Conservation (phyloP, 106 monocot genomes). For the Platanthera zijinensis region DNA sequence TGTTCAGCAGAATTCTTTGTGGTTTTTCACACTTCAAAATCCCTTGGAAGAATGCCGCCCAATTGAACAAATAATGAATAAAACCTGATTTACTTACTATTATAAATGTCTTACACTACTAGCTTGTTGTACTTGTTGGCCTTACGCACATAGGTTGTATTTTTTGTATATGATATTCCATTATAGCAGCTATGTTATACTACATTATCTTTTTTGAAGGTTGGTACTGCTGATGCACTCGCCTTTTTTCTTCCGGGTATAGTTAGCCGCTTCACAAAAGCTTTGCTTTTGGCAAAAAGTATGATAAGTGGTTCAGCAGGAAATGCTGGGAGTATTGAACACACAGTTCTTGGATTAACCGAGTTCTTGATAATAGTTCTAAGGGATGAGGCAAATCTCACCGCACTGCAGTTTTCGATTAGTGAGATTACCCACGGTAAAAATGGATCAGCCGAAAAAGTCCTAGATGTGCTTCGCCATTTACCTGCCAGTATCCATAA, state of each 20-base stretch:
- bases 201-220: constrained; percentile 27
- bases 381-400: constrained; percentile 47
- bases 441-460: constrained; percentile 39
- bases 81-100: not conserved
- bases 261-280: constrained; percentile 73
- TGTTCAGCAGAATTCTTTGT: not conserved
- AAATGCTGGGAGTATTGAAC: constrained; percentile 58
- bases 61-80: not conserved
- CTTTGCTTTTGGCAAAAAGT: constrained; percentile 56
- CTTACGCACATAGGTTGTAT: not conserved
- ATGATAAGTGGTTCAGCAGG: constrained; percentile 81
- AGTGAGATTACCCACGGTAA: constrained; percentile 7
- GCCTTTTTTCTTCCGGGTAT: constrained; percentile 91
- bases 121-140: not conserved
- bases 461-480: constrained; percentile 57
- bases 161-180: not conserved
- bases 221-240: constrained; percentile 82
- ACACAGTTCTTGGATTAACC: constrained; percentile 65
- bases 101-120: not conserved
- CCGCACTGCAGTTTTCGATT: constrained; percentile 22
- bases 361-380: constrained; percentile 78
- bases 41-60: not conserved
- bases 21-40: not conserved
- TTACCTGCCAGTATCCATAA: constrained; percentile 28
- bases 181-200: not conserved